Evolutionary conservation across 805 yeast genomes (phyloP), one percentile per base, ranked within the genome.

Genomic region (Sugiyamaella marilandica): DNA sequence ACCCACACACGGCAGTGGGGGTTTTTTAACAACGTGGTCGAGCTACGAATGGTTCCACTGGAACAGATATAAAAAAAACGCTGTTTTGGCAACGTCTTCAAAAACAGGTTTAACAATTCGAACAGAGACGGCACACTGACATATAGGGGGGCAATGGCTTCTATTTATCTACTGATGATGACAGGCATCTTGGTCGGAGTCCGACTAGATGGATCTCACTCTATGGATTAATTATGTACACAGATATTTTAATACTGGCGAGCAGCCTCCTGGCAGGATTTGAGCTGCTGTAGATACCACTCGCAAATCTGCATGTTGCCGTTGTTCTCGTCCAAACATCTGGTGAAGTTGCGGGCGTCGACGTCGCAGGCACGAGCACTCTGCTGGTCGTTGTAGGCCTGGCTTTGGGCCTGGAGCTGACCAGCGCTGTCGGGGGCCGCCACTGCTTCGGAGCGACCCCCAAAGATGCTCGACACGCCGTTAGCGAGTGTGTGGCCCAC

Each of bases 301-400:
- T 91, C 97, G 75, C 99, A 94, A 62, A 87, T 84, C 75, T 91
- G 97, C 88, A 88, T 87, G 81, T 94, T 90, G 63, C 99, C 99
- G 61, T 79, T 76, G 74, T 94, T 89, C 63, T 89, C 96, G 67
- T 86, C 94, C 68, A 94, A 77, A 78, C 99, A 94, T 77, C 87
- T 86, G 61, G 99, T 92, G 77, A 94, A 89, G 74, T 81, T 83
- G 77, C 94, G 85, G 51, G 99, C 98, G 69, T 90, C 97, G 47
- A 78, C 84, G 60, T 92, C 98, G 77, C 99, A 94, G 14, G 56
- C 37, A 55, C 74, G 75, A 45, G 74, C 74, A 51, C 66, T 68
- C 52, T 72, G 72, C 62, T 72, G 74, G 55, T 75, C 74, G 50
- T 64, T 61, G 49, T 58, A 60, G 45, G 61, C 49, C 49, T 66